These are phyloP conservation scores for Pueraria montana DNA, from an alignment of 306 rosid genomes.

Conservation along the genomic window DNA sequence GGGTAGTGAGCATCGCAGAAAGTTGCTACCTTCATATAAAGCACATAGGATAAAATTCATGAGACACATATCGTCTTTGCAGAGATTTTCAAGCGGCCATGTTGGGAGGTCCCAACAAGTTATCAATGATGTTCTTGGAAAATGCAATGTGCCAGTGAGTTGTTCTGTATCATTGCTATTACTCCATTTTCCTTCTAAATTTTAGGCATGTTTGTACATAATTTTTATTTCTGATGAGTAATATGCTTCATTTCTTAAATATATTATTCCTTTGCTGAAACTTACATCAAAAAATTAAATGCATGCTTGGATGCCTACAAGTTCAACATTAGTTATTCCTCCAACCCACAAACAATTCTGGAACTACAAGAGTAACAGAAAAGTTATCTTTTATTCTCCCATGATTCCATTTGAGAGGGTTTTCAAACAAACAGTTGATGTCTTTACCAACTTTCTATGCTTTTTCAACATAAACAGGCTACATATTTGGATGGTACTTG, in stretches of 20 bases:
- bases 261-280: constrained; percentile 1
- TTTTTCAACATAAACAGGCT: not conserved
- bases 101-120: constrained; percentile 67
- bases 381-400: not conserved
- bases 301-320: not conserved
- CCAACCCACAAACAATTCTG: not conserved
- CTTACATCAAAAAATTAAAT: not conserved
- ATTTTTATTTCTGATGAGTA: constrained; percentile 26
- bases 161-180: constrained; percentile 19
- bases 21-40: constrained; percentile 85
- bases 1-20: constrained; percentile 80
- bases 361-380: not conserved
- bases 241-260: not conserved
- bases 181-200: constrained; percentile 16
- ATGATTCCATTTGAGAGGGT: constrained; percentile 1
- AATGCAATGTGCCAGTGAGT: constrained; percentile 83
- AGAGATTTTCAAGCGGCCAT: constrained; percentile 60
- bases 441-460: not conserved
- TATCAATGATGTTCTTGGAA: constrained; percentile 60
- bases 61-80: constrained; percentile 51
- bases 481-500: constrained; percentile 25
- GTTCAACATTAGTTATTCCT: not conserved
- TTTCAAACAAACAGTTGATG: not conserved
- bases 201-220: constrained; percentile 12
- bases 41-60: constrained; percentile 73